Conservation (phyloP, 1,284 basidiomycete genomes). For the Athelia sp. region DNA sequence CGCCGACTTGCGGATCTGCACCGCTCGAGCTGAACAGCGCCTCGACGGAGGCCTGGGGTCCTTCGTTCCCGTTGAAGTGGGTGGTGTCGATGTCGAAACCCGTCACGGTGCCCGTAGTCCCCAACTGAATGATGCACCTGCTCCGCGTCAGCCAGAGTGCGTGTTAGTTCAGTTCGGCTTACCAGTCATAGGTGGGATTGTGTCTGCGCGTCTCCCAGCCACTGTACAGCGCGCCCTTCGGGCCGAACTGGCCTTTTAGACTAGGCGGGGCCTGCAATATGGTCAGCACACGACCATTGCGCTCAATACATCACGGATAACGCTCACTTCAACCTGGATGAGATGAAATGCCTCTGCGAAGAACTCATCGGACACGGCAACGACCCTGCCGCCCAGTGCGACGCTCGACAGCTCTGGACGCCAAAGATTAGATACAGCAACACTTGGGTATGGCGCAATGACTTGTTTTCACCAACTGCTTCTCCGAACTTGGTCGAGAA, state of each 20-base stretch:
- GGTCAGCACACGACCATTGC: background rate
- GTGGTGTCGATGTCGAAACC: constrained; percentile 95
- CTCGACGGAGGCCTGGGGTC: constrained; percentile 74
- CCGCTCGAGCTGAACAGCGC: constrained; percentile 47
- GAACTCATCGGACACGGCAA: constrained; percentile 90
- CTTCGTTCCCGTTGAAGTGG: constrained; percentile 96
- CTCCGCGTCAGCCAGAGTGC: background rate
- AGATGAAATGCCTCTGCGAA: constrained; percentile 87
- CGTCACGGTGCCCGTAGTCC: constrained; percentile 70
- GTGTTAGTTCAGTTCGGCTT: constrained; percentile 15
- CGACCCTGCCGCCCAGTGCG: constrained; percentile 74
- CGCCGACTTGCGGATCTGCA: constrained; percentile 39
- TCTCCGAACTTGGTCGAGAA: constrained; percentile 48
- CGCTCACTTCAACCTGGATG: constrained; percentile 73
- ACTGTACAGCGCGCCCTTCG: constrained; percentile 91
- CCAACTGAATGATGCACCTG: constrained; percentile 90
- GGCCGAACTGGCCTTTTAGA: constrained; percentile 92
- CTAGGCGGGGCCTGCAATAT: constrained; percentile 65
- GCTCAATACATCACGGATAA: constrained; percentile 11
- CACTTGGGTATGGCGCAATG: background rate
- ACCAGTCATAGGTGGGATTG: constrained; percentile 91
- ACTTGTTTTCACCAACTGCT: constrained; percentile 48
- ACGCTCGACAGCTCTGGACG: constrained; percentile 87
- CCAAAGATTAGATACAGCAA: background rate
- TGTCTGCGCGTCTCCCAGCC: constrained; percentile 95